Evolutionary conservation across 78 protist species (phyloP), one percentile per base, ranked within the genome.

Genomic region (Bigelowiella natans): DNA sequence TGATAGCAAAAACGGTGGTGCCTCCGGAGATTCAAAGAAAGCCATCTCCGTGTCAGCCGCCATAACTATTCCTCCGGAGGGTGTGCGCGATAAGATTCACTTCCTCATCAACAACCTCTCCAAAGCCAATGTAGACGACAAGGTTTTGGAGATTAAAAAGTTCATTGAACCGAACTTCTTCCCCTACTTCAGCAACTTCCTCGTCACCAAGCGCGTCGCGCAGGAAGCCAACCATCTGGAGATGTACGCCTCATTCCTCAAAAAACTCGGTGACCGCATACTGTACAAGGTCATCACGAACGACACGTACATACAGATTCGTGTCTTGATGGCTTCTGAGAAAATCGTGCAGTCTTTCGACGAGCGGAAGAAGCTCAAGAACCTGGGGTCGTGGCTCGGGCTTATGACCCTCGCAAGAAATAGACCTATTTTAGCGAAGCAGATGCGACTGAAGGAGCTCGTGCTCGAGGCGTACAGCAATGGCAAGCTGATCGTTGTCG

Each of bases 361-460:
- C 26, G 98, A 97, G 88, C 93, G 99, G 36, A 31, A 95, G 29
- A 88, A 96, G 37, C 92, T 98, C 36, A 97, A 97, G 95, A 95
- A 96, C 83, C 93, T 98, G 2, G 99, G 99, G 84, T 37, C 92
- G 28, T 98, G 98, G 98, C 93, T 98, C 0, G 99, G 99, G 37
- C 18, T 82, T 87, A 38, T 93, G 82, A 98, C 99, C 29, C 89
- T 98, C 30, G 95, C 93, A 2, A 64, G 91, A 39, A 97, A 96
- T 96, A 94, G 88, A 83, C 99, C 99, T 11, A 84, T 98, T 38
- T 92, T 98, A 31, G 95, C 92, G 89, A 93, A 91, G 38, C 90
- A 95, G 83, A 90, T 98, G 29, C 94, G 96, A 40, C 91, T 98
- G 89, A 90, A 96, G 93, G 98, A 95, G 38, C 90, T 98, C 2